These are phyloP conservation scores for Microbotryum violaceum DNA, from an alignment of 1,284 basidiomycete species.

Conservation along the genomic window DNA sequence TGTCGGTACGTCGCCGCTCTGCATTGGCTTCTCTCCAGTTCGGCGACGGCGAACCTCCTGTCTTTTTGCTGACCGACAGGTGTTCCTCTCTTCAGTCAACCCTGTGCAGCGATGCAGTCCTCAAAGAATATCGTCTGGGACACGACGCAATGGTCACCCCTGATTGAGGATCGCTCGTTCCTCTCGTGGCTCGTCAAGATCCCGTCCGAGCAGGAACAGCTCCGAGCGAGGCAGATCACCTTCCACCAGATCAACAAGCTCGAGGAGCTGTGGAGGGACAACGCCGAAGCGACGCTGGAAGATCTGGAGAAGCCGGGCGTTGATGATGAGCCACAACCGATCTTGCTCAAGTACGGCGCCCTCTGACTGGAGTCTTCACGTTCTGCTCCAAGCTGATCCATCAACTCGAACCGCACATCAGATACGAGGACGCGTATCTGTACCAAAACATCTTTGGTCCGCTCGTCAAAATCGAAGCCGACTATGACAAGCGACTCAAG, in stretches of 20 bases:
- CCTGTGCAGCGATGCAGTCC: slow-evolving; percentile 77
- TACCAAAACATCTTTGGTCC: slow-evolving; percentile 99
- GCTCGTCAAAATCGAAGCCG: slow-evolving; percentile 97
- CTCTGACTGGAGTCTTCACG: neutral
- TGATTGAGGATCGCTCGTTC: slow-evolving; percentile 97
- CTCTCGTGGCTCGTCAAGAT: slow-evolving; percentile 98
- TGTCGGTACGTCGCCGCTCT: slow-evolving; percentile 61
- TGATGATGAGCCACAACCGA: slow-evolving; percentile 90
- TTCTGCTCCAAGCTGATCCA: neutral
- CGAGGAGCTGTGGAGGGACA: slow-evolving; percentile 97
- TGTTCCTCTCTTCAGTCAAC: slow-evolving; percentile 57
- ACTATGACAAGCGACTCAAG: slow-evolving; percentile 96
- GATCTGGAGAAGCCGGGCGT: slow-evolving; percentile 95
- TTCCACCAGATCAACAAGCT: slow-evolving; percentile 94
- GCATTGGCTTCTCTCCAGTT: slow-evolving; percentile 14
- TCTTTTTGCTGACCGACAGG: neutral
- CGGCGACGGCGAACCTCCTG: no score
- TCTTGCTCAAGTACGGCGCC: slow-evolving; percentile 56
- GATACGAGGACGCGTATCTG: slow-evolving; percentile 96
- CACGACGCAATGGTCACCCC: slow-evolving; percentile 90
- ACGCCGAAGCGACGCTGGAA: slow-evolving; percentile 85
- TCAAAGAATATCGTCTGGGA: slow-evolving; percentile 99
- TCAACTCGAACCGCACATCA: slow-evolving; percentile 23
- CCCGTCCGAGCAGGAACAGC: slow-evolving; percentile 88
- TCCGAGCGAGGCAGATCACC: slow-evolving; percentile 89